Evolutionary conservation across 2,329 filamentous ascomycete genomes (phyloP), one percentile per base, ranked within the genome.

Genomic region (Colletotrichum sp.): DNA sequence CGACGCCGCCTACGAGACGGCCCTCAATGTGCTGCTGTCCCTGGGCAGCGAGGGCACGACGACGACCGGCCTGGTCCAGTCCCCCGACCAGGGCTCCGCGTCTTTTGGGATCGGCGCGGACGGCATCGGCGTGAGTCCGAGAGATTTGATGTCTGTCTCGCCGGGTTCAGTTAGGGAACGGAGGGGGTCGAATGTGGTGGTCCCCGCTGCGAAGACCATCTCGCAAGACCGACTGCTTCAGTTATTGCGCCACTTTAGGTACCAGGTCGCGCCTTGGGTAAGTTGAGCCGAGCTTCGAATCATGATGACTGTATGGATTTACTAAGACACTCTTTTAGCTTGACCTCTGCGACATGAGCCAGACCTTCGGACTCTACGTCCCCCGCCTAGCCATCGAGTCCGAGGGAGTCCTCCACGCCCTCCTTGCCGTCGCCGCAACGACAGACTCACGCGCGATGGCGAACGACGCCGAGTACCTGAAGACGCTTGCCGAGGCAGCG

Each of bases 211-310:
- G 2, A 30, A 18, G 4, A 59, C 4, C 30, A 28, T 77, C 2
- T 72, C 76, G 1, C 73, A 76, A 24, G 77, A 78, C 6, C 62
- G 75, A 7, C 56, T 78, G 13, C 78, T 84, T 32, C 79, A 80
- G 32, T 77, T 87, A 3, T 70, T 88, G 14, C 82, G 85, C n/a
- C 82, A 87, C 69, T 88, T 86, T 69, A 81, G 85, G 59, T 88
- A 88, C 67, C 82, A 86, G 55, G 81, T 88, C 36, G 85, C 86
- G 7, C 84, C 86, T 24, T 88, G 86, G 86, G 86, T 87, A 80
- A 68, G 83, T 80, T 21, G 48, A 7, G 21, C n/a, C 5, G 0
- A 30, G 8, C 13, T 30, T 4, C 7, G n/a, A 7, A 5, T 36
- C 1, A 12, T 18, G 14, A 2, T 14, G 16, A 7, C 9, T 48